Evolutionary conservation across 768 basidiomycete species (phyloP), one percentile per base, ranked within the genome.

Genomic region (Boletus huronensis): DNA sequence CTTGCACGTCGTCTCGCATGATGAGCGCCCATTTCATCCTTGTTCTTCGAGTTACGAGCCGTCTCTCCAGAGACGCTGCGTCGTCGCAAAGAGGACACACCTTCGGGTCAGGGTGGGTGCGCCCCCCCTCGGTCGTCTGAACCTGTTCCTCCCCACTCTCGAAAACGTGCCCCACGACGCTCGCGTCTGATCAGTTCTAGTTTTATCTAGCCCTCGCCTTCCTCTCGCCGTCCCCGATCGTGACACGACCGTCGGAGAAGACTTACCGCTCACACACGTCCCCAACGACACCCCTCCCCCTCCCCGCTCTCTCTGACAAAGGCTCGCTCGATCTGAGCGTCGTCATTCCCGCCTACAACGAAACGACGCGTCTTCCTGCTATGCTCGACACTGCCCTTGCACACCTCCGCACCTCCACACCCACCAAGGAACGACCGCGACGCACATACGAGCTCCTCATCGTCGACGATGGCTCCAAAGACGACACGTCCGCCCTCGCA

Each of bases 331-430:
- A 87, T 64, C 76, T 98, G 38, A 85, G 84, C 28, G 79, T 98
- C 62, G 79, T 97, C 61, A 82, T 97, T 10, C 95, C 95, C 11
- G 94, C 95, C 0, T 98, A 85, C 79, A 97, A 97, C 64, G 95
- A 97, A 71, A 81, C 82, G 5, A 72, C 79, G n/a, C 83, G 95
- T 17, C 76, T 98, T n/a, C 88, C 85, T 0, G 68, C 75, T 42
- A 98, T 98, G 95, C 82, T 98, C 64, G 72, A 78, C 2, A 82
- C 85, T 10, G 84, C 93, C 10, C 75, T 97, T 52, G 75, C 77
- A 17, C 85, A 90, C 62, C 79, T 93, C 48, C 66, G 68, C 11
- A 71, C 79, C 3, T n/a, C 48, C 39, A 0, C 32, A 3, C 8
- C 48, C 31, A 8, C 14, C 40, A 17, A 42, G 17, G 34, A 7